Base-by-base conservation (phyloP, 2,329 filamentous ascomycete species). In the Bipolaris bicolor region DNA sequence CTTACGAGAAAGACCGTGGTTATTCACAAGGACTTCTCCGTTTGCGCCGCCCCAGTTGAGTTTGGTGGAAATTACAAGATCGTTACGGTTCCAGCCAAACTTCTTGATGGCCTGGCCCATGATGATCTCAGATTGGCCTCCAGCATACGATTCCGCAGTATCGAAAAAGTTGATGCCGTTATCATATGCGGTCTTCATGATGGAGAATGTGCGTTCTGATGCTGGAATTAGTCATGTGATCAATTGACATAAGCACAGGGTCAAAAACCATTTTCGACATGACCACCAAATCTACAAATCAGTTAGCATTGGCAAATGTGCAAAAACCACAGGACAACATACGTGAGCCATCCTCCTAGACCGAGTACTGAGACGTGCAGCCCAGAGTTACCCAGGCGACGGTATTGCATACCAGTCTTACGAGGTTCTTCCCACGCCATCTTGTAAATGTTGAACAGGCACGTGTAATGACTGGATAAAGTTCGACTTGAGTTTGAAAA, bases 361-460 rank as follows among this genome's bases (percentile, higher is more conserved):
- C 87, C 88, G 57, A 92, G 88, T 34, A 86, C 83, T 22, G 89
- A 92, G 20, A 92, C 88, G 73, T 91, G 86, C 24, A 92, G 82
- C 48, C 90, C 89, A 10, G 89, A 90, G 46, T 86, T 85, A 66
- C 90, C 89, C 9, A 91, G 83, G 76, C 86, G 86, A 66, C 89
- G 86, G 76, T 91, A 91, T 67, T 88, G 64, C 69, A 72, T 72
- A n/a, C 69, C 69, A n/a, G 69, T 72, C 36, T 70, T 69, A 15
- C 69, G 58, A 33, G 69, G 69, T 63, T 72, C 69, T 63, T 70
- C 62, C 69, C 68, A 72, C 39, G 69, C 69, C 68, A 71, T 70
- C 16, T 5, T 60, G 34, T 7, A 29, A 22, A 15, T 39, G 4
- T 39, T 3, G 39, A 37, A 39, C 7, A 9, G 1, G 9, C 24